Conservation (phyloP, 208 protist genomes). For the Trypanosoma boissoni region DNA sequence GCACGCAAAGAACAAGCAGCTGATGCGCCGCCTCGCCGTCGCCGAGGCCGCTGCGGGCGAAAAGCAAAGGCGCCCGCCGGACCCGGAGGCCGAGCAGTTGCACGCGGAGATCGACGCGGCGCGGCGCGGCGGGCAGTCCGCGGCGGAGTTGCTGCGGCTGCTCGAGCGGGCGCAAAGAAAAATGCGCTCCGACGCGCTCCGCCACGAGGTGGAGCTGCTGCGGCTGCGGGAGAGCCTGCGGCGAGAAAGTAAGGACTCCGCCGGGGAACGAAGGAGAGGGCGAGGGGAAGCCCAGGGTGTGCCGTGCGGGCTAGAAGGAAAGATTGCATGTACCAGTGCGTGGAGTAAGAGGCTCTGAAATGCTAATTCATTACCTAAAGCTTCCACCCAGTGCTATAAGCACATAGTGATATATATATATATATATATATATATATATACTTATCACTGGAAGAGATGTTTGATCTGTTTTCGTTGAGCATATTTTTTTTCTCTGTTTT, state of each 20-base stretch:
- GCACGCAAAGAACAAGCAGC: constrained; percentile 36
- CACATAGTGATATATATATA: too few species aligned
- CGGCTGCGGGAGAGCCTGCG: constrained; percentile 51
- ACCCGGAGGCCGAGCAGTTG: constrained; percentile 17
- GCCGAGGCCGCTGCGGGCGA: background rate
- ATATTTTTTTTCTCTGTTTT: constrained; percentile 7
- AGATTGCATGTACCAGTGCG: too few species aligned
- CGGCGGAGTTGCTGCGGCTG: constrained; percentile 43
- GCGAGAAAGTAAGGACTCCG: constrained; percentile 27
- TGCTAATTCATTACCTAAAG: too few species aligned
- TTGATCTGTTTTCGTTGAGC: background rate
- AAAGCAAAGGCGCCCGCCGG: too few species aligned
- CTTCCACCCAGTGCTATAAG: too few species aligned
- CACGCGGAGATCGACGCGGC: constrained; percentile 13
- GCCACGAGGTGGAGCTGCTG: constrained; percentile 51
- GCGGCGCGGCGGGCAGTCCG: constrained; percentile 8
- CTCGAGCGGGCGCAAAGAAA: constrained; percentile 47
- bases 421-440: constrained; percentile 5
- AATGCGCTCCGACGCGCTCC: constrained; percentile 35
- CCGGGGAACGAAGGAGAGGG: too few species aligned
- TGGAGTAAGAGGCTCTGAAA: too few species aligned
- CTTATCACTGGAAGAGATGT: too few species aligned
- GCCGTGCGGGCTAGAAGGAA: too few species aligned
- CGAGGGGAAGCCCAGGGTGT: too few species aligned
- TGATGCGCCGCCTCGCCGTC: constrained; percentile 13